Percentiles rank a stretch among this genome's conserved stretches.
Conservation (phyloP, 257 asterid genomes). For the Solanum megistacrolobum region DNA sequence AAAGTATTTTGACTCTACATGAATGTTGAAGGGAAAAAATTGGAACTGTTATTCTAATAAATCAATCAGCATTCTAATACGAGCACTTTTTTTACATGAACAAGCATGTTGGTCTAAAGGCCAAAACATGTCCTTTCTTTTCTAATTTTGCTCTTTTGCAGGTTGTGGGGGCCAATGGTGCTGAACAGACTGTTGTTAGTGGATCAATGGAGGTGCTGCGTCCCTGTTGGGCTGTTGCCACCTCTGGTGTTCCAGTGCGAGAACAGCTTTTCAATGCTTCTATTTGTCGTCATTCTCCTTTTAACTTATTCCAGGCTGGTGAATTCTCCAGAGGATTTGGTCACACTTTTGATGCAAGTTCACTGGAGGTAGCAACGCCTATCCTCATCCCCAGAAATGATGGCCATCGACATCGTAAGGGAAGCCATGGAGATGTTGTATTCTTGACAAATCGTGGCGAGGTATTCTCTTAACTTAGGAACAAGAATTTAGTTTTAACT, state of each 20-base stretch:
- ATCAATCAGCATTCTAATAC: background rate
- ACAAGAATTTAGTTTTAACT: background rate
- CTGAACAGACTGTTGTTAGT: slow-evolving; percentile 85
- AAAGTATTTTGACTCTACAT: background rate
- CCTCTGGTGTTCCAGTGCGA: slow-evolving; percentile 92
- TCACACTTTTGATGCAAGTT: slow-evolving; percentile 41
- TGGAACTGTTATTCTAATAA: background rate
- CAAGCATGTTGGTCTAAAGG: background rate
- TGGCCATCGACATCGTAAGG: slow-evolving; percentile 82
- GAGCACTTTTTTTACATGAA: background rate
- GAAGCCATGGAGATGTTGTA: slow-evolving; percentile 88
- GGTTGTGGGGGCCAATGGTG: slow-evolving; percentile 98
- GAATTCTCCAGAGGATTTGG: slow-evolving; percentile 70
- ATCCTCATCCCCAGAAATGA: slow-evolving; percentile 75
- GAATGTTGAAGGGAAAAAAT: background rate
- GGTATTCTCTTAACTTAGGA: slow-evolving; percentile 32
- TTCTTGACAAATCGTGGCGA: slow-evolving; percentile 96
- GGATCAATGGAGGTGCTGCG: slow-evolving; percentile 94
- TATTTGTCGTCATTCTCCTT: slow-evolving; percentile 85
- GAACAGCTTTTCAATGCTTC: slow-evolving; percentile 98
- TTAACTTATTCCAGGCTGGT: slow-evolving; percentile 76
- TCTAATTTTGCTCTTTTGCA: slow-evolving; percentile 7
- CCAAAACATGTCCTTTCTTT: background rate
- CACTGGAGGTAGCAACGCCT: slow-evolving; percentile 91
- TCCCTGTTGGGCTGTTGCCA: slow-evolving; percentile 98